Evolutionary conservation across 768 basidiomycete species (phyloP).

Genomic region (Boletus eberwhitei): DNA sequence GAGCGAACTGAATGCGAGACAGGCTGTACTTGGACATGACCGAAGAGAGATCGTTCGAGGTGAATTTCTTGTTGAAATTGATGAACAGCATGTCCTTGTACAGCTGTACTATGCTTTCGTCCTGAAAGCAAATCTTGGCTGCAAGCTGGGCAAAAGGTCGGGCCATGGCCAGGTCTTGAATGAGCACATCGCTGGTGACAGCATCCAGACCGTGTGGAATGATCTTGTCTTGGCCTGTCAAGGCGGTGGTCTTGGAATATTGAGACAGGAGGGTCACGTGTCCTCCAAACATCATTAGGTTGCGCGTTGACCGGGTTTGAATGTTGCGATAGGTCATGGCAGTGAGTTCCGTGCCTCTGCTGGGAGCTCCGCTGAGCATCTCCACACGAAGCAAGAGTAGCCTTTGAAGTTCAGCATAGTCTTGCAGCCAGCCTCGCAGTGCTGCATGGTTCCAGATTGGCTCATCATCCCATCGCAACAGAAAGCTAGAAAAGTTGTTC

Average conservation of each 20-base stretch:
- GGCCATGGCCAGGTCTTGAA: background rate
- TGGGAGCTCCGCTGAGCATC: constrained; percentile 15
- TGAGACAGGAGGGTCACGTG: background rate
- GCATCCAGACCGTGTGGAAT: constrained; percentile 5
- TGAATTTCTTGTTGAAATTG: background rate
- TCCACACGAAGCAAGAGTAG: background rate
- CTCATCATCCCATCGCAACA: rapidly evolving
- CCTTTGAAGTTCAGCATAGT: constrained; percentile 9
- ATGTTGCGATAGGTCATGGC: background rate
- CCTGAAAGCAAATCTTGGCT: background rate
- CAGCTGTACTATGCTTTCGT: background rate
- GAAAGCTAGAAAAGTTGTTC: background rate
- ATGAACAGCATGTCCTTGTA: background rate
- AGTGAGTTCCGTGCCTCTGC: constrained; percentile 5
- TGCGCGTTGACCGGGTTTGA: background rate
- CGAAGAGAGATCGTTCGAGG: background rate
- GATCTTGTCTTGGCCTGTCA: background rate
- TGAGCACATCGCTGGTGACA: background rate
- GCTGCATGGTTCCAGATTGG: background rate
- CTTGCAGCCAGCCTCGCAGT: background rate
- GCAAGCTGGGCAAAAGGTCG: background rate
- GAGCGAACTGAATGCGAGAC: background rate
- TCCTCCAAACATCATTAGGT: background rate
- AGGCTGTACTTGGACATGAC: background rate
- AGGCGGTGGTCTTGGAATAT: no score